Percentiles rank a stretch among this genome's conserved stretches.
phyloP scores from a whole-genome alignment of 805 yeast species.

The Vanderwaltozyma polyspora region DNA sequence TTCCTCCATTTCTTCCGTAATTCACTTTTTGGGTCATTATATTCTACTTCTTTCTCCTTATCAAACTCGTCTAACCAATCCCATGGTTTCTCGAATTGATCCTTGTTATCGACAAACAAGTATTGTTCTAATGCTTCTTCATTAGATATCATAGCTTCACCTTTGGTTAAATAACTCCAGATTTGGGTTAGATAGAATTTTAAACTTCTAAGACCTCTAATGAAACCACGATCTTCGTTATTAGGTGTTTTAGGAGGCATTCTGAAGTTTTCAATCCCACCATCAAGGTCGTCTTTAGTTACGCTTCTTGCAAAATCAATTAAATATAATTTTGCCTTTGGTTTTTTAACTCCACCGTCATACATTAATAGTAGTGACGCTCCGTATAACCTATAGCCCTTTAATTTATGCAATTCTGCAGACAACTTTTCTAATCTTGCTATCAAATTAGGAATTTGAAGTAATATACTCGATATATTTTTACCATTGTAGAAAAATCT shows the following conservation, averaged over 20 bases:
- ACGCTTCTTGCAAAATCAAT: constrained; percentile 95
- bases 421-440: constrained; percentile 49
- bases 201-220: constrained; percentile 70
- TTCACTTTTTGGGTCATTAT: constrained; percentile 21
- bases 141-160: constrained; percentile 19
- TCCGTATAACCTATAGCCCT: constrained; percentile 84
- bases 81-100: constrained; percentile 18
- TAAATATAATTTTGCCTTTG: constrained; percentile 44
- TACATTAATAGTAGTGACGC: constrained; percentile 81
- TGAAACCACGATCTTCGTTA: constrained; percentile 67
- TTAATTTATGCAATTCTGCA: constrained; percentile 40
- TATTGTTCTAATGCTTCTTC: constrained; percentile 14
- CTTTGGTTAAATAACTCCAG: constrained; percentile 44
- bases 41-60: constrained; percentile 23
- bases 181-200: constrained; percentile 52
- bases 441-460: constrained; percentile 58
- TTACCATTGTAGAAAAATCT: constrained; percentile 74
- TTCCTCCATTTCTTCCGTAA: constrained; percentile 28
- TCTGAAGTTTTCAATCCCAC: constrained; percentile 31
- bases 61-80: constrained; percentile 33
- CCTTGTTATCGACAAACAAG: constrained; percentile 11
- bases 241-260: constrained; percentile 64
- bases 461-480: constrained; percentile 42
- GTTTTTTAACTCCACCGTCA: constrained; percentile 41
- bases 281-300: constrained; percentile 43